phyloP scores from a whole-genome alignment of 805 yeast species.

The Kodamaea kaohsiungensis region DNA sequence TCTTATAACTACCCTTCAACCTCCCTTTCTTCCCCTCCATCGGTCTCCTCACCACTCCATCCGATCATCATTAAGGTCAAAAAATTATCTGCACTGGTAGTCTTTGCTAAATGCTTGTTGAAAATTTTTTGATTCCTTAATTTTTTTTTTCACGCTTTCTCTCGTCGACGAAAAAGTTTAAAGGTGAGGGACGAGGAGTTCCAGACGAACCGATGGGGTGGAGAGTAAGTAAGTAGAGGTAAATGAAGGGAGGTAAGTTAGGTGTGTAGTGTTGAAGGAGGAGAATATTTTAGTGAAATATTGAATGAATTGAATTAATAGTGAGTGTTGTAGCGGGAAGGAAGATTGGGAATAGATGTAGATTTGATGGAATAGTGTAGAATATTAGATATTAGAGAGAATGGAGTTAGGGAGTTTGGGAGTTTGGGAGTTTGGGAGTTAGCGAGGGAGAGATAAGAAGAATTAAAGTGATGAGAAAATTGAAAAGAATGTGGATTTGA shows the following conservation, averaged over 20 bases:
- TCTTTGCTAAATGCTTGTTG: not conserved
- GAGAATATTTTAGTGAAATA: too few relatives aligned
- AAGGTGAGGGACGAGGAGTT: not conserved
- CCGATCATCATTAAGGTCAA: not conserved
- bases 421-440: too few relatives aligned
- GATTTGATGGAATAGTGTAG: too few relatives aligned
- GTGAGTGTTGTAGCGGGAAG: too few relatives aligned
- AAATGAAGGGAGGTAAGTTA: not conserved
- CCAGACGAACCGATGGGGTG: not conserved
- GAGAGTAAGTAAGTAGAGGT: not conserved
- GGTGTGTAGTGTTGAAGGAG: not conserved
- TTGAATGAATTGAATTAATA: not conserved
- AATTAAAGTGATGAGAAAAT: too few relatives aligned
- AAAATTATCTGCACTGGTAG: not conserved
- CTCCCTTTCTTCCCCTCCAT: not conserved
- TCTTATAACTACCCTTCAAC: too few relatives aligned
- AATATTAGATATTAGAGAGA: too few relatives aligned
- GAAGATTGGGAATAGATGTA: too few relatives aligned
- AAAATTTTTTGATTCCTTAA: constrained; percentile 1
- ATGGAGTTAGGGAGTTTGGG: too few relatives aligned
- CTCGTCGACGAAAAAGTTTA: not conserved
- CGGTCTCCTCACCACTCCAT: not conserved
- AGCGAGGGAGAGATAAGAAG: too few relatives aligned
- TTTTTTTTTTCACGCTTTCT: not conserved
- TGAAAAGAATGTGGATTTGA: too few relatives aligned